Conservation (phyloP, 2,329 filamentous ascomycete species). For the Didymella sp. region DNA sequence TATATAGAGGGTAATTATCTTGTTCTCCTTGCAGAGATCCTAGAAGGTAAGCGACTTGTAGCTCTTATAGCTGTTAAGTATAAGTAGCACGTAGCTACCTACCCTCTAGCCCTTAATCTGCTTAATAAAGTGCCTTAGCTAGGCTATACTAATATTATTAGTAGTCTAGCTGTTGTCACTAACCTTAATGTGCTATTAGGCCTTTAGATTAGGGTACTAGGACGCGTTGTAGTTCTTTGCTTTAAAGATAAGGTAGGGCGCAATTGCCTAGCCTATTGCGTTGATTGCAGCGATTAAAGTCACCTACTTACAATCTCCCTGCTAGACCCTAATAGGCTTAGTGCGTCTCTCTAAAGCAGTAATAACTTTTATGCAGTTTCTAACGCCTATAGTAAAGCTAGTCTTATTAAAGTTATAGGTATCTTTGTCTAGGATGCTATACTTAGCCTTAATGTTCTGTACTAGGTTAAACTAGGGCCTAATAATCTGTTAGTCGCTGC, state of each 20-base stretch:
- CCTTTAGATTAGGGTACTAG: not conserved
- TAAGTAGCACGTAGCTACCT: too few species aligned
- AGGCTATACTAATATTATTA: not conserved
- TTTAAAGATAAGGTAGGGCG: not conserved
- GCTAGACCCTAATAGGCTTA: too few species aligned
- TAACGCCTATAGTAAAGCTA: too few species aligned
- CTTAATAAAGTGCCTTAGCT: not conserved
- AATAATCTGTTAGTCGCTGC: not conserved
- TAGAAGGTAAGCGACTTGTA: too few species aligned
- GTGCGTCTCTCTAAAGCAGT: not conserved
- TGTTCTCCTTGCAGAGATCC: too few species aligned
- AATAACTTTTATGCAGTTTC: not conserved
- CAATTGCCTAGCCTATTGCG: not conserved
- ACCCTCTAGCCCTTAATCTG: too few species aligned
- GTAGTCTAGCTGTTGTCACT: not conserved
- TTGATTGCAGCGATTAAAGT: not conserved
- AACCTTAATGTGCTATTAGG: not conserved
- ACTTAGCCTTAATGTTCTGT: constrained; percentile 1
- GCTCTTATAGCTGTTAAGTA: too few species aligned
- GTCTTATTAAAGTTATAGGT: not conserved
- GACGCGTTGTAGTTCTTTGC: too few species aligned
- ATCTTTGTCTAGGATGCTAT: not conserved
- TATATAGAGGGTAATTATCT: too few species aligned
- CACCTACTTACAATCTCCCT: not conserved
- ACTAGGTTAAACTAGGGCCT: not conserved